phyloP scores from a whole-genome alignment of 1,284 basidiomycete species.

The Ustilago bromivora region DNA sequence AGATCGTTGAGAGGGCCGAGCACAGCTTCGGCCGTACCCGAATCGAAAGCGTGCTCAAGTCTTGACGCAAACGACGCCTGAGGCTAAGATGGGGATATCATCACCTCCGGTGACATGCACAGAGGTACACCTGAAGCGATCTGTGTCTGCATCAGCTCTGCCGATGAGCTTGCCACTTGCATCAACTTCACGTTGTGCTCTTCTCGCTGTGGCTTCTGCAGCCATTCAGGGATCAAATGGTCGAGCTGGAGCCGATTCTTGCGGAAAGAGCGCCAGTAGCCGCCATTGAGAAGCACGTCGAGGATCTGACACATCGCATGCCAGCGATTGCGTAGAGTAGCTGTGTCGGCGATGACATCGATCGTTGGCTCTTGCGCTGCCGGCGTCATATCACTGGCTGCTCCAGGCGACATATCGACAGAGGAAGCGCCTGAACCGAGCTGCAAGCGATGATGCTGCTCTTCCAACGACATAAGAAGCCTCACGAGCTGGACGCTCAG shows the following conservation, averaged over 20 bases:
- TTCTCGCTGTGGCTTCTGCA: slow-evolving; percentile 25
- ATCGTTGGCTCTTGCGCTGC: neutral
- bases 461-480: slow-evolving; percentile 26
- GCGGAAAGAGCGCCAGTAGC: slow-evolving; percentile 48
- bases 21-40: neutral
- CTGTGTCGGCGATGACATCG: slow-evolving; percentile 7
- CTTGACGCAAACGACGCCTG: neutral
- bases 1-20: slow-evolving; percentile 1
- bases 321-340: slow-evolving; percentile 32
- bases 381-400: neutral
- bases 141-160: neutral
- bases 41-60: slow-evolving; percentile 7
- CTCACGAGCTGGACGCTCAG: slow-evolving; percentile 30
- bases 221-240: slow-evolving; percentile 40
- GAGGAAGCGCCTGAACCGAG: neutral
- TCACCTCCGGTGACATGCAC: neutral
- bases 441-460: slow-evolving; percentile 28
- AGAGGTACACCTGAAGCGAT: neutral
- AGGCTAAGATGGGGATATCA: neutral
- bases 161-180: neutral
- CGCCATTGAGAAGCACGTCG: slow-evolving; percentile 46
- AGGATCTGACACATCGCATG: slow-evolving; percentile 37
- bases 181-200: neutral
- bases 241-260: slow-evolving; percentile 32
- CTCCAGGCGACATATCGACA: neutral